Base-by-base conservation (phyloP, 2,329 filamentous ascomycete species). In the Cercospora janseana region DNA sequence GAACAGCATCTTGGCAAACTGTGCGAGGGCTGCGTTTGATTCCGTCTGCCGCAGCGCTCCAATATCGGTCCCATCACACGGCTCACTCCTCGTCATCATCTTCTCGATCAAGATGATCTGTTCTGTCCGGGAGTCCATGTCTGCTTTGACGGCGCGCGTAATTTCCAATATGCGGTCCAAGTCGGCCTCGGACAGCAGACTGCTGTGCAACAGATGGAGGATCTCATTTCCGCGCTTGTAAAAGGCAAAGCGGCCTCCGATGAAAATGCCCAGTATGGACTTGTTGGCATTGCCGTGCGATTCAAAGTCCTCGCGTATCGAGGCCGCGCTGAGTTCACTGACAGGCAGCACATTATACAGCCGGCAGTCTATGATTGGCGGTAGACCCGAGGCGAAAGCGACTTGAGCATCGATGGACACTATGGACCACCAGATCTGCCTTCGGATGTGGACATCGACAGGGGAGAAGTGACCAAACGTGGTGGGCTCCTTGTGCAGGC, bases 371-470 rank as follows among this genome's bases (percentile, higher is more conserved):
- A 69, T 69, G 10, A 76, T 70, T 18, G 75, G 60, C 6, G 74
- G 73, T 5, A 76, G 62, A 2, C 74, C 74, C 41, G 72, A 74
- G 3, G 74, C 73, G 64, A 76, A 74, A 2, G 74, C 70, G n/a
- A 76, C 70, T 8, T 75, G 68, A n/a, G 72, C 65, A 54, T 75
- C 72, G 64, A 74, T 73, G 35, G 75, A 71, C 20, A 75, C 69
- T 27, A 76, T 73, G 52, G 75, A 73, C 72, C 72, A 75, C 73
- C 73, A 76, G 42, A 76, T 61, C 12, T 73, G 66, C 42, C 73
- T 67, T 20, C 73, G 66, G 32, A 70, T 67, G 55, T 76, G 73
- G 3, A 73, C 72, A 55, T 75, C 72, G 26, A 68, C 69, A 3
- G 71, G 62, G 8, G 66, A 62, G 40, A 77, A 70, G 4, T 71